These are phyloP conservation scores for Coniella lustricola DNA, from an alignment of 2,329 filamentous ascomycete species.

Conservation along the genomic window DNA sequence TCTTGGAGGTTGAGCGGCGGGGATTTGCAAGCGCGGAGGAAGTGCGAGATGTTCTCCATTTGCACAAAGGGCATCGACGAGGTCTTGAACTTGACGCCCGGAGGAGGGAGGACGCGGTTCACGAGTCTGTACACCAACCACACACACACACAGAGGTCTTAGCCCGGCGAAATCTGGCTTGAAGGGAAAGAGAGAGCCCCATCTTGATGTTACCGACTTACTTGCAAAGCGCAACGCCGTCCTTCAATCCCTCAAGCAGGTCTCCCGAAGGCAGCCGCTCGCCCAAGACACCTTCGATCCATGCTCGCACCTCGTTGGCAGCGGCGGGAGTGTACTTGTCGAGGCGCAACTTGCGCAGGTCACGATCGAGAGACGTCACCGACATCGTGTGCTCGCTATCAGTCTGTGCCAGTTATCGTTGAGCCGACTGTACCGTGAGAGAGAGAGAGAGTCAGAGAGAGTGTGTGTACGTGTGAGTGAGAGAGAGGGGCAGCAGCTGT, in stretches of 20 bases:
- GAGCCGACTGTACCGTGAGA: too few species aligned
- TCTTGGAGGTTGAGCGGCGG: conserved; percentile 81
- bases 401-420: too few species aligned
- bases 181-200: background rate
- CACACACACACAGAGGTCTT: background rate
- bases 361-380: conserved; percentile 87
- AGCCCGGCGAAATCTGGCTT: background rate
- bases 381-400: conserved; percentile 56
- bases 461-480: background rate
- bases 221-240: conserved; percentile 91
- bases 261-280: conserved; percentile 67
- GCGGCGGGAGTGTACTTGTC: conserved; percentile 89
- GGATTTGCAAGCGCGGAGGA: conserved; percentile 79
- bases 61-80: conserved; percentile 97
- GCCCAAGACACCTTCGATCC: conserved; percentile 78
- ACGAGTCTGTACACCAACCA: conserved; percentile 52
- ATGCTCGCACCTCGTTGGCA: conserved; percentile 73
- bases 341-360: conserved; percentile 87
- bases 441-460: too few species aligned
- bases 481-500: too few species aligned
- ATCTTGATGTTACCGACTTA: conserved; percentile 34
- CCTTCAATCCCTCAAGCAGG: conserved; percentile 77
- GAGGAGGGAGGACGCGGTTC: conserved; percentile 70
- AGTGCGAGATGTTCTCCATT: conserved; percentile 99
- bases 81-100: conserved; percentile 81